phyloP scores from a whole-genome alignment of 2,329 filamentous ascomycete genomes.

The Pezicula rhizophila region DNA sequence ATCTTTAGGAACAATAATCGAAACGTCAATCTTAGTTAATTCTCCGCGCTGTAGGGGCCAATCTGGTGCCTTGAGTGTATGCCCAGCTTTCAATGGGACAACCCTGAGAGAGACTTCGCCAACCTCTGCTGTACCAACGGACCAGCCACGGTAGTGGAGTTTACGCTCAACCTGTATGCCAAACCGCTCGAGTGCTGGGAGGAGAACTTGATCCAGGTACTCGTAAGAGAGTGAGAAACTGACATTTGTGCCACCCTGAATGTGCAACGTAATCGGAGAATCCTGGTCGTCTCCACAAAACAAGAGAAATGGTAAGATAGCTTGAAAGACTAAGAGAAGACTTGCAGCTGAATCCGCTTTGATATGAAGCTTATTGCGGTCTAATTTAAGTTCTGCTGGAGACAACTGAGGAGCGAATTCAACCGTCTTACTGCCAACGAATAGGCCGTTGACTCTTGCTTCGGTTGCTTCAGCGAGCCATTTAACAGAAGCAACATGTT shows the following conservation, averaged over 20 bases:
- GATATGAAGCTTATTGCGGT: slow-evolving; percentile 41
- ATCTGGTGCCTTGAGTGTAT: slow-evolving; percentile 29
- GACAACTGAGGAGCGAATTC: slow-evolving; percentile 27
- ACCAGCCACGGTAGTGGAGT: slow-evolving; percentile 45
- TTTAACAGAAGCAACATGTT: slow-evolving; percentile 51
- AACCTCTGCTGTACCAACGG: slow-evolving; percentile 16
- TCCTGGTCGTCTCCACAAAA: slow-evolving; percentile 41
- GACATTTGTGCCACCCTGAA: slow-evolving; percentile 55
- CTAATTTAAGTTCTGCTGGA: slow-evolving; percentile 23
- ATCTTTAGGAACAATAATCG: slow-evolving; percentile 41
- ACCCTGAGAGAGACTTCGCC: slow-evolving; percentile 39
- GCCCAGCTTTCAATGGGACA: slow-evolving; percentile 32
- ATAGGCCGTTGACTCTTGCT: slow-evolving; percentile 44
- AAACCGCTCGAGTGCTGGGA: slow-evolving; percentile 49
- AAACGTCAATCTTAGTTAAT: slow-evolving; percentile 43
- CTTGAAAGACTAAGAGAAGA: slow-evolving; percentile 52
- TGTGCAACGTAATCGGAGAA: slow-evolving; percentile 41
- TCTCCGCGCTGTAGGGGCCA: slow-evolving; percentile 24
- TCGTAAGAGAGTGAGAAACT: slow-evolving; percentile 52
- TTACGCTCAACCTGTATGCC: slow-evolving; percentile 40
- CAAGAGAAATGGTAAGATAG: slow-evolving; percentile 52
- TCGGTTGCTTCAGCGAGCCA: slow-evolving; percentile 47
- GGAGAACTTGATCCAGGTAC: slow-evolving; percentile 55
- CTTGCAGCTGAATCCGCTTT: slow-evolving; percentile 47
- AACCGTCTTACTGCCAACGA: slow-evolving; percentile 38